Evolutionary conservation across 306 rosid species (phyloP), one percentile per base, ranked within the genome.

Genomic region (Ziziphus jujuba): DNA sequence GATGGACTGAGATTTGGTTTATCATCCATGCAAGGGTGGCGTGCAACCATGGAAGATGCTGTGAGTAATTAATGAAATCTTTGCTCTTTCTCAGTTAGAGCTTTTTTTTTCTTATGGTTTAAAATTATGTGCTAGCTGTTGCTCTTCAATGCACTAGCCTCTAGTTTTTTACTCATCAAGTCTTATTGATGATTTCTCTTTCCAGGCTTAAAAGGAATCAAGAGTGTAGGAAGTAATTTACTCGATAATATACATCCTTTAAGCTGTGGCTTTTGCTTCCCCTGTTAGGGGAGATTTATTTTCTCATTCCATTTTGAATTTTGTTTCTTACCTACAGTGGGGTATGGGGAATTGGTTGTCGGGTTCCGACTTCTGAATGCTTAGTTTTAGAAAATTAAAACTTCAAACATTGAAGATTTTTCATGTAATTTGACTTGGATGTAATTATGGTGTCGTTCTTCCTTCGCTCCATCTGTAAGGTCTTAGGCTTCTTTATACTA

Each of bases 1-100:
- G 79, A 61, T 28, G 7, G 67, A 62, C 89, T 90, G 66, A 77
- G 89, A 83, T 90, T 80, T 79, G 99, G 99, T 65, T 74, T 90
- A 65, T 90, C 99, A 1, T 93, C 97, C 56, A 93, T 93, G 99
- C 99, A 93, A 87, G 99, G 99, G 25, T 93, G 99, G 99, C 99
- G 99, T 23, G 85, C 96, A 53, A 55, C 95, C 75, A 93, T 93
- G 99, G 99, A 93, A 87, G 99, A 93, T 83, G 97, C 99, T 53
- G 98, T 93, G 70, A 86, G 97, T 92, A 74, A 62, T 71, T 56
- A 62, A 63, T 74, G 58, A 66, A 74, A 57, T 38, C 25, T 36
- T 53, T 74, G 17, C 40, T 54, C 48, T 57, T 66, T 69, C 73
- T 64, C 14, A 57, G 31, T 69, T 36, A 40, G 9, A 38, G 36